These are phyloP conservation scores for Amylocarpus encephaloides DNA, from an alignment of 2,329 filamentous ascomycete species.

Conservation along the genomic window DNA sequence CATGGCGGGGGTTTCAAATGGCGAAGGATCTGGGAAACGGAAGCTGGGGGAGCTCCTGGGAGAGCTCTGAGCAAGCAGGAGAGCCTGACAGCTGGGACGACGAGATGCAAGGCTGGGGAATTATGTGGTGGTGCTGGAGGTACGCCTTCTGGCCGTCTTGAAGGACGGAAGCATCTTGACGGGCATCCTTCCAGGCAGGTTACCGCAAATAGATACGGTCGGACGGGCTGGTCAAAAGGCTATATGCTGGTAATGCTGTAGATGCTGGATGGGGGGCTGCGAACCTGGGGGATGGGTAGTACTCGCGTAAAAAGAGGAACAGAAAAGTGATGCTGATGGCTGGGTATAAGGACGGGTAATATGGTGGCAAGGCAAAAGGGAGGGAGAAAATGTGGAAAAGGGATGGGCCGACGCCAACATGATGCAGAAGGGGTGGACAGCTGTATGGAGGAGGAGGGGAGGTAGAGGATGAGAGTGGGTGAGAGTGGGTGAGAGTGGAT, in stretches of 20 bases:
- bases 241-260: constrained; percentile 5
- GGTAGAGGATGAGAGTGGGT: background rate
- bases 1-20: constrained; percentile 7
- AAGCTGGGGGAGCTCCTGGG: background rate
- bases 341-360: constrained; percentile 3
- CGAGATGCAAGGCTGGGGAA: background rate
- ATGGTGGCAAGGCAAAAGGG: background rate
- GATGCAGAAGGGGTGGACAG: background rate
- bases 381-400: background rate
- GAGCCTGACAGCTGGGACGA: background rate
- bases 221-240: background rate
- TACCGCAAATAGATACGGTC: constrained; percentile 7
- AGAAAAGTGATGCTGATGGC: background rate
- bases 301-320: background rate
- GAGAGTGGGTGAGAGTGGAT: background rate
- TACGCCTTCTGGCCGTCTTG: too few relatives aligned
- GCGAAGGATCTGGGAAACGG: constrained; percentile 3
- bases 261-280: background rate
- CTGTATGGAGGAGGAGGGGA: background rate
- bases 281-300: background rate
- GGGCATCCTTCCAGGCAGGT: constrained; percentile 1
- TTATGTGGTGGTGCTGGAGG: background rate
- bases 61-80: background rate
- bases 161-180: background rate
- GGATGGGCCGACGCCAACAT: background rate